These are phyloP conservation scores for Sedum album DNA, from an alignment of 164 flowering plant genomes.

Conservation along the genomic window DNA sequence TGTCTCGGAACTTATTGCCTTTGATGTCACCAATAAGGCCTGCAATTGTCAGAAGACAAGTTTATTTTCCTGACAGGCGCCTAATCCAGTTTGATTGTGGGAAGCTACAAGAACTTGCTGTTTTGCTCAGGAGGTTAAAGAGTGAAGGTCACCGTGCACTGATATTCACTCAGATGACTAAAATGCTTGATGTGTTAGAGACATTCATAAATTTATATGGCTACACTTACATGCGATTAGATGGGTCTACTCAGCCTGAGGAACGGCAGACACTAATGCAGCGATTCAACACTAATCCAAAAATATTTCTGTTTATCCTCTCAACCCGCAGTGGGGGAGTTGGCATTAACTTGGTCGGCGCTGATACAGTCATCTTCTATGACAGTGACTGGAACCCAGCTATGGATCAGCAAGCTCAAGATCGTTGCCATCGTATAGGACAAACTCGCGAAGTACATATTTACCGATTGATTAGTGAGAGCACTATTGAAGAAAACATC, in stretches of 20 bases:
- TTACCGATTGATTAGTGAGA: constrained; percentile 85
- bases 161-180: constrained; percentile 98
- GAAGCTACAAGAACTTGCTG: constrained; percentile 85
- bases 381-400: constrained; percentile 99
- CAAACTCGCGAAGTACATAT: constrained; percentile 99
- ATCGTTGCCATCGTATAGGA: constrained; percentile 96
- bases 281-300: constrained; percentile 93
- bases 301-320: constrained; percentile 84
- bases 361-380: constrained; percentile 96
- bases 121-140: constrained; percentile 72
- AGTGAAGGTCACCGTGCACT: constrained; percentile 96
- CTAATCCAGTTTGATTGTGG: constrained; percentile 99
- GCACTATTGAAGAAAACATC: constrained; percentile 97
- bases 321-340: constrained; percentile 99
- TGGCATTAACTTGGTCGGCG: constrained; percentile 95
- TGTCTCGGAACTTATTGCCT: constrained; percentile 53
- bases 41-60: constrained; percentile 87
- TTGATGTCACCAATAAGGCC: constrained; percentile 79
- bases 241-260: constrained; percentile 97
- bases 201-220: constrained; percentile 93
- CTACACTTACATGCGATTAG: constrained; percentile 96
- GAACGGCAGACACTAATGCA: constrained; percentile 97
- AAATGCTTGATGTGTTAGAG: constrained; percentile 96
- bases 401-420: constrained; percentile 99
- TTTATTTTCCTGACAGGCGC: constrained; percentile 95